Evolutionary conservation across 805 yeast species (phyloP).

Genomic region (Ogataea thermomethanolica): DNA sequence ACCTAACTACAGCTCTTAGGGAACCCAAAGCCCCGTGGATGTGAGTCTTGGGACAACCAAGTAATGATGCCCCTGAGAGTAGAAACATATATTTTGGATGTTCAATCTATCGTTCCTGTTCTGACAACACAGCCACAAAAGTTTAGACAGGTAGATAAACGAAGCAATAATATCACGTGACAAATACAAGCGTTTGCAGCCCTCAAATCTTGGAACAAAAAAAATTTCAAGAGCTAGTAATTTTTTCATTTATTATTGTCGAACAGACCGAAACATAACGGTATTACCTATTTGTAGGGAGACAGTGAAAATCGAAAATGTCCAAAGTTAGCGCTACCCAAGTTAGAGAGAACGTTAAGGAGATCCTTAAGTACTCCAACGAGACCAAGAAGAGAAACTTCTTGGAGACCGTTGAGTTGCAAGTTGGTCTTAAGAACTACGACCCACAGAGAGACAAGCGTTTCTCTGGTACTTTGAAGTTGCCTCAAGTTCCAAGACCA

Average conservation of each 20-base stretch:
- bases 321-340: conserved; percentile 88
- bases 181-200: neutral
- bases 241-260: conserved; percentile 37
- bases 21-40: neutral
- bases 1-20: neutral
- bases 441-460: conserved; percentile 99
- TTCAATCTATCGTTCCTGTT: neutral
- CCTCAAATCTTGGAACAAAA: neutral
- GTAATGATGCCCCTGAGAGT: too few species aligned
- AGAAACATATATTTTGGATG: neutral
- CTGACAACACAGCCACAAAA: too few species aligned
- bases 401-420: conserved; percentile 99
- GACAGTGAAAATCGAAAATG: conserved; percentile 48
- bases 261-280: conserved; percentile 41
- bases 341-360: conserved; percentile 95
- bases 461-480: conserved; percentile 99
- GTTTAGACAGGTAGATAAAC: neutral
- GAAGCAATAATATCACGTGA: conserved; percentile 5
- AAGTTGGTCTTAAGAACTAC: conserved; percentile 99
- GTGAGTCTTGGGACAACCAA: too few species aligned
- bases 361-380: conserved; percentile 82
- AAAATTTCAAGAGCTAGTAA: neutral
- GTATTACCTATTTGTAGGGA: conserved; percentile 60
- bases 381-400: conserved; percentile 99
- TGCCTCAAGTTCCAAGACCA: conserved; percentile 99